A percentile compares a stretch with the other conserved stretches of the same genome.
These are phyloP conservation scores for Ceratocystis alfenasii DNA, from an alignment of 2,329 filamentous ascomycete genomes.

Conservation along the genomic window DNA sequence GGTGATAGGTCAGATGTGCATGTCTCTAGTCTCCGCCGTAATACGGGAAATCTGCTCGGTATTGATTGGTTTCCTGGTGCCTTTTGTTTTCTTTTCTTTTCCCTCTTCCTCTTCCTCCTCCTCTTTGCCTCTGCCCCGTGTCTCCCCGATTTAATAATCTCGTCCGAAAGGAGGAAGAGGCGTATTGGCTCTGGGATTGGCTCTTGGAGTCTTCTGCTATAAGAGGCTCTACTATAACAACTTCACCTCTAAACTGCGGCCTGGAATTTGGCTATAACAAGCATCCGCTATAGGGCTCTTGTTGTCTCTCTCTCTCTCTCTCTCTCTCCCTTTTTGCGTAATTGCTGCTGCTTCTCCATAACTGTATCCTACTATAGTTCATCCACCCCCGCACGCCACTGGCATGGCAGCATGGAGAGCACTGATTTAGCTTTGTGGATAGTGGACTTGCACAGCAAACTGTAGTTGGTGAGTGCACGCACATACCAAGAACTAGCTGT, in stretches of 20 bases:
- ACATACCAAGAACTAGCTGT: background rate
- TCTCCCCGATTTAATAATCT: background rate
- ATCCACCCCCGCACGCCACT: conserved; percentile 3
- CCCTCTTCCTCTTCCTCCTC: no score
- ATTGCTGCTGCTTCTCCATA: background rate
- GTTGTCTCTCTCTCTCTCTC: background rate
- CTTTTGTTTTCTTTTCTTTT: background rate
- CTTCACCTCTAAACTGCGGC: background rate
- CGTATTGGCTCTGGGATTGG: background rate
- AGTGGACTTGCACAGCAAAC: background rate
- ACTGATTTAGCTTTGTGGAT: background rate
- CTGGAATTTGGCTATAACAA: background rate
- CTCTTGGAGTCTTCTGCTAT: background rate
- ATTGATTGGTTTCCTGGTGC: background rate
- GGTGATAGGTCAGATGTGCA: no score
- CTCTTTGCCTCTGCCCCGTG: background rate
- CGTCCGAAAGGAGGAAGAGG: background rate
- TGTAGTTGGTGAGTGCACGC: background rate
- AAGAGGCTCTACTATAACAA: background rate
- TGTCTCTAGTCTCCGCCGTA: no score
- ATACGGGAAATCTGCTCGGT: no score
- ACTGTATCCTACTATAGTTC: conserved; percentile 4
- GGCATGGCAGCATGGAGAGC: background rate
- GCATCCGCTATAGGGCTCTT: background rate
- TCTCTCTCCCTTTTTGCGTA: background rate